These are phyloP conservation scores for Penstemon davidsonii DNA, from an alignment of 257 asterid genomes.

Conservation along the genomic window DNA sequence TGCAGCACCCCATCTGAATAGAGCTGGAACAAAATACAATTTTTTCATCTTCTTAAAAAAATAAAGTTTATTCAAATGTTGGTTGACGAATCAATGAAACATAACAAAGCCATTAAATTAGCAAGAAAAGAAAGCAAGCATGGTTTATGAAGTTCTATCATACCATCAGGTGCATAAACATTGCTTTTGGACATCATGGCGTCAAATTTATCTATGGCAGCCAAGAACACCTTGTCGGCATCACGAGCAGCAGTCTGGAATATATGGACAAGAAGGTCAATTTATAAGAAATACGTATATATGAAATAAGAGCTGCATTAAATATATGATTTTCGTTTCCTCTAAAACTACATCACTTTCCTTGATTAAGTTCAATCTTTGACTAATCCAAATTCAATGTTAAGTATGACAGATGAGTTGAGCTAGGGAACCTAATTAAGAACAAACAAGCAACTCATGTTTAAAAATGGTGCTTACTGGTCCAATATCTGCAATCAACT, in stretches of 20 bases:
- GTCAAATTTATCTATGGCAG: constrained; percentile 90
- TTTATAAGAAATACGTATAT: background rate
- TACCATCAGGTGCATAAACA: constrained; percentile 79
- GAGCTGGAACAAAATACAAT: constrained; percentile 55
- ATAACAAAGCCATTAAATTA: background rate
- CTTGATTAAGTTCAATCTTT: constrained; percentile 5
- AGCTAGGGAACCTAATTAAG: constrained; percentile 12
- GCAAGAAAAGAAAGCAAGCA: constrained; percentile 20
- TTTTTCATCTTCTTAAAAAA: background rate
- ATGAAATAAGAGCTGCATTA: constrained; percentile 10
- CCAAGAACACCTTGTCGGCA: constrained; percentile 86
- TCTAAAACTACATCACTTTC: background rate
- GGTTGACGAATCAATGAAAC: background rate
- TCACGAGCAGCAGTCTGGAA: constrained; percentile 78
- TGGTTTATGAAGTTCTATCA: constrained; percentile 22
- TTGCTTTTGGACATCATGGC: constrained; percentile 90
- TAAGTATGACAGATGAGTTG: constrained; percentile 14
- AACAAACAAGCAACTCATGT: constrained; percentile 2
- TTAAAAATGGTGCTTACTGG: constrained; percentile 57
- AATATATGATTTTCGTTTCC: background rate
- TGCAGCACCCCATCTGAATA: constrained; percentile 86
- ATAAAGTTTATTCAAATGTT: constrained; percentile 13
- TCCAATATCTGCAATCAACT: constrained; percentile 88
- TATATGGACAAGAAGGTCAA: constrained; percentile 19
- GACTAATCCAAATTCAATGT: constrained; percentile 5